Evolutionary conservation across 1,139 yeast species (phyloP).

Genomic region (Blastobotrys serpentis): DNA sequence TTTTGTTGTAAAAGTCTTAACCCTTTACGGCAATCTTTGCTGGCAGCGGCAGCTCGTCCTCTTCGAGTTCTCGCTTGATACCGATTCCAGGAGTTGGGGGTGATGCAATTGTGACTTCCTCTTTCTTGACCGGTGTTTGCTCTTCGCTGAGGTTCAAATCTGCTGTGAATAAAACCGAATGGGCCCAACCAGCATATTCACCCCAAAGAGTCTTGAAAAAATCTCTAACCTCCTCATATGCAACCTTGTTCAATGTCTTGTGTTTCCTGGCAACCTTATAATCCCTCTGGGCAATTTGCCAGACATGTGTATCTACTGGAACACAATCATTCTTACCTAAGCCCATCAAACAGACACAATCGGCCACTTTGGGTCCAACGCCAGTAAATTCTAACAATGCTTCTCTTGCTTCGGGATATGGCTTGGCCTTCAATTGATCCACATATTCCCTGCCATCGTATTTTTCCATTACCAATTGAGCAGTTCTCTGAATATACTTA

Average conservation of each 20-base stretch:
- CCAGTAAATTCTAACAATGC: conserved; percentile 71
- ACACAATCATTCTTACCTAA: conserved; percentile 84
- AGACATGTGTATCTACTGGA: conserved; percentile 97
- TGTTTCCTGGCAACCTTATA: conserved; percentile 54
- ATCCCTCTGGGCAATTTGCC: conserved; percentile 83
- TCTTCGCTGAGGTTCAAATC: conserved; percentile 47
- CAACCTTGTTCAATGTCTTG: conserved; percentile 53
- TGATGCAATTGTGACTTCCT: too few relatives aligned
- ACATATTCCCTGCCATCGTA: conserved; percentile 30
- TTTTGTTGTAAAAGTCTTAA: too few relatives aligned
- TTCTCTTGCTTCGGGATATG: conserved; percentile 61
- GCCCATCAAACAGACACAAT: conserved; percentile 91
- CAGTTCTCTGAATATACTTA: conserved; percentile 78
- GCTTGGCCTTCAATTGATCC: conserved; percentile 42
- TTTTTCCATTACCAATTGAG: conserved; percentile 46
- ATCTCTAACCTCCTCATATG: conserved; percentile 58
- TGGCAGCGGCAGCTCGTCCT: neutral
- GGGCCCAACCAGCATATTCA: conserved; percentile 97
- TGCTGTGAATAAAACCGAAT: conserved; percentile 83
- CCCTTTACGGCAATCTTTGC: conserved; percentile 1
- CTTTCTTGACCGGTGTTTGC: neutral
- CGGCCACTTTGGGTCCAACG: conserved; percentile 98
- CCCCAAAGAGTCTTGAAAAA: conserved; percentile 79
- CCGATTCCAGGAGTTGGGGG: too few relatives aligned
- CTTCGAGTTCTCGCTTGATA: conserved; percentile 9